phyloP scores from a whole-genome alignment of 176 grass and related monocot species.

The Paspalum notatum region DNA sequence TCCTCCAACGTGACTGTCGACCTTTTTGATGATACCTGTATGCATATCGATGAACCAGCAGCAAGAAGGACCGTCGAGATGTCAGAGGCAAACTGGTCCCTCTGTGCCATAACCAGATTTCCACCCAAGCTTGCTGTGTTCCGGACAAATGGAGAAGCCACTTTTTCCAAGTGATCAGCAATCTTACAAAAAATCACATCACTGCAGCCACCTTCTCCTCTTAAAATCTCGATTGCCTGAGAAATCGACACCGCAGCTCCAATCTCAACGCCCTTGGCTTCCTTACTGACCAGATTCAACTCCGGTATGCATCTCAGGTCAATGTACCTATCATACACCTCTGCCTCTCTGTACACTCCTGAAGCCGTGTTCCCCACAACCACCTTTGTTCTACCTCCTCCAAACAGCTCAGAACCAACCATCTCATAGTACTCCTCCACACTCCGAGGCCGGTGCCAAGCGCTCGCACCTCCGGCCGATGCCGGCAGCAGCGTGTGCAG shows the following conservation, averaged over 20 bases:
- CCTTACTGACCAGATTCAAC: constrained; percentile 58
- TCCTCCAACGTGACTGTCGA: constrained; percentile 56
- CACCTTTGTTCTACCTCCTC: constrained; percentile 53
- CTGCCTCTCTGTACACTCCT: constrained; percentile 78
- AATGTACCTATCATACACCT: constrained; percentile 73
- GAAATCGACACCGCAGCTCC: constrained; percentile 74
- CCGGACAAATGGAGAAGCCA: constrained; percentile 82
- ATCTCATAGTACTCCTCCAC: constrained; percentile 58
- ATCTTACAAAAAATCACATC: constrained; percentile 70
- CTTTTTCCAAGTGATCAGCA: constrained; percentile 89
- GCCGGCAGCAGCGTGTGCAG: background rate
- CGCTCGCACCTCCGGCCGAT: background rate
- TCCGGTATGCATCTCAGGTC: constrained; percentile 73
- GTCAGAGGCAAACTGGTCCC: constrained; percentile 74
- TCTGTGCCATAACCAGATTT: constrained; percentile 87
- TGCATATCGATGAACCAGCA: constrained; percentile 61
- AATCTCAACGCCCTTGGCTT: constrained; percentile 54
- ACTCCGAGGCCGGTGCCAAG: constrained; percentile 63
- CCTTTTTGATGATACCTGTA: constrained; percentile 60
- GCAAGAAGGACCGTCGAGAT: constrained; percentile 81
- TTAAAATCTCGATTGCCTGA: constrained; percentile 62
- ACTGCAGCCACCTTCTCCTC: constrained; percentile 38
- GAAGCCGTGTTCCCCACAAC: constrained; percentile 83
- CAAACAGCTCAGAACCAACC: constrained; percentile 41
- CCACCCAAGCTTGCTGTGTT: constrained; percentile 91